phyloP scores from a whole-genome alignment of 306 rosid genomes.

The Dryas alaskensis region DNA sequence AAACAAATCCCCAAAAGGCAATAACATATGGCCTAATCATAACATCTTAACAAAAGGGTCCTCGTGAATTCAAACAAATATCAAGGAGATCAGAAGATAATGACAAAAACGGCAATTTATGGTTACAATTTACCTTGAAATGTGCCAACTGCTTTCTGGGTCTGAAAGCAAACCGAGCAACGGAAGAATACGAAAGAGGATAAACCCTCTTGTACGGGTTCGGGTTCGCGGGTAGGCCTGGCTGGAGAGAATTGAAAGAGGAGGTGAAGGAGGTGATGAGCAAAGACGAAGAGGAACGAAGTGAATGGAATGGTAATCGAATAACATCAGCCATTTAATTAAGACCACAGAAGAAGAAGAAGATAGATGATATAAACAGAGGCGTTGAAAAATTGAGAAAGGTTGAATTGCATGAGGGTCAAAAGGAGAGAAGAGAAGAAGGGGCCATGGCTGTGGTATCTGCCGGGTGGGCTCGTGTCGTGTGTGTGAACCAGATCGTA shows the following conservation, averaged over 20 bases:
- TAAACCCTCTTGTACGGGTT: constrained; percentile 27
- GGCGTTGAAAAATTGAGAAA: background rate
- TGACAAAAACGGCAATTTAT: constrained; percentile 3
- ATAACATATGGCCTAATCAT: constrained; percentile 2
- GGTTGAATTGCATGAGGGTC: background rate
- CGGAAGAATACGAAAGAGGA: constrained; percentile 42
- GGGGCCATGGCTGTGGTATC: background rate
- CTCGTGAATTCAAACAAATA: constrained; percentile 28
- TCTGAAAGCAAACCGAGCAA: constrained; percentile 37
- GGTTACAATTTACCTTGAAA: constrained; percentile 51
- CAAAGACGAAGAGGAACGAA: constrained; percentile 49
- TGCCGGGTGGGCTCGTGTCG: background rate
- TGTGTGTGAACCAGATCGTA: constrained; percentile 12
- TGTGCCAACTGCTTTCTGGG: constrained; percentile 55
- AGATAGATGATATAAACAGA: background rate
- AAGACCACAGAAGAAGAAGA: background rate
- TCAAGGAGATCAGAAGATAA: background rate
- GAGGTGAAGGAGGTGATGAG: constrained; percentile 43
- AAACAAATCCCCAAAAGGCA: background rate
- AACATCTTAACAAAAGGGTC: constrained; percentile 18
- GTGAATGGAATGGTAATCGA: constrained; percentile 56
- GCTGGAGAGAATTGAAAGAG: constrained; percentile 38
- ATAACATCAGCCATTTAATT: constrained; percentile 71
- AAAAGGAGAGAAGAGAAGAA: too few relatives aligned
- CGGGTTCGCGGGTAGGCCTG: constrained; percentile 27